These are phyloP conservation scores for Eutrema japonicum DNA, from an alignment of 345 rosid species.

Conservation along the genomic window DNA sequence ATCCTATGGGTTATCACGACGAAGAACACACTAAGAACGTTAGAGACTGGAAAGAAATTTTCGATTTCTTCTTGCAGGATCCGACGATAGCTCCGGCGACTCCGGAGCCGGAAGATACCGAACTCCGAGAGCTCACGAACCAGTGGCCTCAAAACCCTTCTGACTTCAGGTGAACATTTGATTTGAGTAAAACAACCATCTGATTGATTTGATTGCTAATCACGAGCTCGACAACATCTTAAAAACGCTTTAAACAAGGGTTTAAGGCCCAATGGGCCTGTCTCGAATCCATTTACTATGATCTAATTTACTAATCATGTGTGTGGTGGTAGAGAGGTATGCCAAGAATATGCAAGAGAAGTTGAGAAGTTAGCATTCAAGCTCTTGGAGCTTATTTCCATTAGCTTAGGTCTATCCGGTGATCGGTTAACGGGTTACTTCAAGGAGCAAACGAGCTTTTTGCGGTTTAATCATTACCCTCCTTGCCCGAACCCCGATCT, in stretches of 20 bases:
- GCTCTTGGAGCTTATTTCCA: constrained; percentile 64
- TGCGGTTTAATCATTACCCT: constrained; percentile 77
- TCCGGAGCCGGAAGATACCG: constrained; percentile 52
- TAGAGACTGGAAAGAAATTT: constrained; percentile 91
- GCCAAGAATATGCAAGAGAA: constrained; percentile 68
- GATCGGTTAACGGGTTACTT: constrained; percentile 59
- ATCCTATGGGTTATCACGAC: constrained; percentile 76
- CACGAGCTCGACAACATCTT: not conserved
- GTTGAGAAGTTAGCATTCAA: constrained; percentile 66
- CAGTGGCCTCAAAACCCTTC: constrained; percentile 78
- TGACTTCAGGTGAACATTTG: constrained; percentile 58
- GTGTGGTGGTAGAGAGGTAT: constrained; percentile 53
- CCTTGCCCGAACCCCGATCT: constrained; percentile 80
- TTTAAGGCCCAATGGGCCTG: constrained; percentile 35
- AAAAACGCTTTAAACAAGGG: not conserved
- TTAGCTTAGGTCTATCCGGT: constrained; percentile 67
- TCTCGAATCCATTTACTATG: not conserved
- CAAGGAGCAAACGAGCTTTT: constrained; percentile 63
- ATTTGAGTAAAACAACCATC: not conserved
- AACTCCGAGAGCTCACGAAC: constrained; percentile 54
- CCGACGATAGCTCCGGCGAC: constrained; percentile 69
- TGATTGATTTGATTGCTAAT: not conserved
- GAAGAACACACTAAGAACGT: constrained; percentile 89
- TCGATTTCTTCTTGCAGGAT: constrained; percentile 66
- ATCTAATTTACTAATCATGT: not conserved